phyloP scores from a whole-genome alignment of 75 land plant genomes.

The Pinus tabuliformis region DNA sequence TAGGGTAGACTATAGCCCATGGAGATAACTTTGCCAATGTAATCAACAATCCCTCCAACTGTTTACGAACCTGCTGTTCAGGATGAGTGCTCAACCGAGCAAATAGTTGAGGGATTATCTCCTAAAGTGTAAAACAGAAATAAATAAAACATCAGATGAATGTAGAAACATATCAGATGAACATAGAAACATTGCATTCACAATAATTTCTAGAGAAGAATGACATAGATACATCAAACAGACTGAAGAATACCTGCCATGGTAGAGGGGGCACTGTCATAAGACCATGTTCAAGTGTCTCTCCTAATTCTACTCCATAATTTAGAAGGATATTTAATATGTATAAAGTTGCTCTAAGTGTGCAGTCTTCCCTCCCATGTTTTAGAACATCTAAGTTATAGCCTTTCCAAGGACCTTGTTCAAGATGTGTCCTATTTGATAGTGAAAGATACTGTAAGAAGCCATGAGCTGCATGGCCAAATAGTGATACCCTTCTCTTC shows the following conservation, averaged over 20 bases:
- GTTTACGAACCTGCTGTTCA: conserved; percentile 72
- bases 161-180: neutral
- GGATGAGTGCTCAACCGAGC: conserved; percentile 95
- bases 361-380: conserved; percentile 40
- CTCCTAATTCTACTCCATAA: conserved; percentile 91
- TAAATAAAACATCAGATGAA: conserved; percentile 1
- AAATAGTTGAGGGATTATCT: conserved; percentile 89
- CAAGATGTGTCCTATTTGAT: conserved; percentile 38
- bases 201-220: neutral
- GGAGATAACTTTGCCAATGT: conserved; percentile 85
- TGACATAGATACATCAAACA: neutral
- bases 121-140: conserved; percentile 43
- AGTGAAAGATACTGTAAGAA: conserved; percentile 74
- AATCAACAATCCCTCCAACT: conserved; percentile 69
- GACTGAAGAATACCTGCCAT: conserved; percentile 77
- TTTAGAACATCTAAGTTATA: conserved; percentile 19
- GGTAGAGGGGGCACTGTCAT: conserved; percentile 64
- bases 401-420: conserved; percentile 1
- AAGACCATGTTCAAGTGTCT: conserved; percentile 67
- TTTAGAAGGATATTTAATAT: conserved; percentile 78
- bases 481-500: conserved; percentile 64
- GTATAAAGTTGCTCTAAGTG: conserved; percentile 73
- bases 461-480: conserved; percentile 82
- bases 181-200: neutral
- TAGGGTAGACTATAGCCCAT: conserved; percentile 97